These are phyloP conservation scores for sweet orange (Citrus sinensis) DNA, from an alignment of 345 rosid species.

Conservation along the genomic window DNA sequence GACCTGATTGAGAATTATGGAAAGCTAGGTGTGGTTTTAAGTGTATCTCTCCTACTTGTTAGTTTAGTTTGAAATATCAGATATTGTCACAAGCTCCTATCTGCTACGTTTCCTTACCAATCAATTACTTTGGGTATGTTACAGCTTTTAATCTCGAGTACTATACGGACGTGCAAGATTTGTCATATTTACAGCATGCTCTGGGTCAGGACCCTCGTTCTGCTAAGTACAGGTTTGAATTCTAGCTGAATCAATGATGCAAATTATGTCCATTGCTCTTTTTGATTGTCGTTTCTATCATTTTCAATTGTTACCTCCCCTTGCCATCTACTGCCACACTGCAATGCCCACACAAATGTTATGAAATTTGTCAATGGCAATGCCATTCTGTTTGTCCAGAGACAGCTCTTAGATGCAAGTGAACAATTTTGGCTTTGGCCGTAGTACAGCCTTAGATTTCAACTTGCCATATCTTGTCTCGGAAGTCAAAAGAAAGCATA, in stretches of 20 bases:
- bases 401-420: background rate
- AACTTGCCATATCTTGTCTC: no score
- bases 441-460: no score
- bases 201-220: slow-evolving; percentile 82
- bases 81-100: background rate
- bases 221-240: slow-evolving; percentile 74
- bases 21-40: slow-evolving; percentile 56
- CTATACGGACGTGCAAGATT: slow-evolving; percentile 86
- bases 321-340: background rate
- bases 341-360: background rate
- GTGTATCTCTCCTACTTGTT: background rate
- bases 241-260: background rate
- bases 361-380: background rate
- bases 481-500: no score
- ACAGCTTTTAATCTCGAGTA: slow-evolving; percentile 59
- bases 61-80: background rate
- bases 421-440: background rate
- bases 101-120: background rate
- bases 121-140: slow-evolving; percentile 8
- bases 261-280: background rate
- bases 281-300: no score
- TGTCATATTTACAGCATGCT: slow-evolving; percentile 64
- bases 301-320: background rate
- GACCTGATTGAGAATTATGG: slow-evolving; percentile 91
- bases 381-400: background rate